Conservation (phyloP, 768 basidiomycete species). For the Tulasnella sp. region DNA sequence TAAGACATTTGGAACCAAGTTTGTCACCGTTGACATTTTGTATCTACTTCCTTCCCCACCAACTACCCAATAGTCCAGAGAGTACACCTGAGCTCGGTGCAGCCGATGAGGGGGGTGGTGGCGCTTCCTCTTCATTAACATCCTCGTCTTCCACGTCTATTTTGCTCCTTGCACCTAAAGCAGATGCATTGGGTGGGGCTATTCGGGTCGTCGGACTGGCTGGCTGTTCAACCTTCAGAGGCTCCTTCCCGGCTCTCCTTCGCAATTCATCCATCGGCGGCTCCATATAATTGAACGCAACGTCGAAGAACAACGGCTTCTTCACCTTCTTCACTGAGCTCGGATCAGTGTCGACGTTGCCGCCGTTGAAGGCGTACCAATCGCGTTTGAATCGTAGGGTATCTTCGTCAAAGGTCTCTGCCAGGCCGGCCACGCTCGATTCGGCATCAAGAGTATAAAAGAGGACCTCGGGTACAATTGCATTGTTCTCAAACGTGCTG, state of each 20-base stretch:
- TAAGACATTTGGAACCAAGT: background rate
- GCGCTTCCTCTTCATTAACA: background rate
- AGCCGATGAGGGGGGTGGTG: background rate
- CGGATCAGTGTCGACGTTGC: conserved; percentile 27
- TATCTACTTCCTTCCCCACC: background rate
- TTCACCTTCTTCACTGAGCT: conserved; percentile 39
- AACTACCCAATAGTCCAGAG: background rate
- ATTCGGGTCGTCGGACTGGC: conserved; percentile 21
- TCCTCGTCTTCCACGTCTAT: conserved; percentile 34
- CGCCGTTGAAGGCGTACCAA: conserved; percentile 74
- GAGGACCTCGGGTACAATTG: conserved; percentile 25
- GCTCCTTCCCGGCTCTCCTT: conserved; percentile 55
- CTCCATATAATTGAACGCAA: conserved; percentile 85
- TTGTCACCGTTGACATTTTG: background rate
- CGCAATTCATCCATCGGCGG: conserved; percentile 70
- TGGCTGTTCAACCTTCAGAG: conserved; percentile 20
- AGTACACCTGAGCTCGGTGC: background rate
- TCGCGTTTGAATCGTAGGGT: conserved; percentile 49
- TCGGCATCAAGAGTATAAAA: conserved; percentile 45
- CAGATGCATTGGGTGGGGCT: conserved; percentile 20
- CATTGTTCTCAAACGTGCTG: conserved; percentile 32
- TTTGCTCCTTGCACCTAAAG: conserved; percentile 22
- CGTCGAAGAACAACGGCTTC: conserved; percentile 89
- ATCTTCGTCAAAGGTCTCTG: conserved; percentile 38
- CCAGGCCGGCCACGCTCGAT: conserved; percentile 39